phyloP scores from a whole-genome alignment of 2,329 filamentous ascomycete genomes.

The Penicillium sp. region DNA sequence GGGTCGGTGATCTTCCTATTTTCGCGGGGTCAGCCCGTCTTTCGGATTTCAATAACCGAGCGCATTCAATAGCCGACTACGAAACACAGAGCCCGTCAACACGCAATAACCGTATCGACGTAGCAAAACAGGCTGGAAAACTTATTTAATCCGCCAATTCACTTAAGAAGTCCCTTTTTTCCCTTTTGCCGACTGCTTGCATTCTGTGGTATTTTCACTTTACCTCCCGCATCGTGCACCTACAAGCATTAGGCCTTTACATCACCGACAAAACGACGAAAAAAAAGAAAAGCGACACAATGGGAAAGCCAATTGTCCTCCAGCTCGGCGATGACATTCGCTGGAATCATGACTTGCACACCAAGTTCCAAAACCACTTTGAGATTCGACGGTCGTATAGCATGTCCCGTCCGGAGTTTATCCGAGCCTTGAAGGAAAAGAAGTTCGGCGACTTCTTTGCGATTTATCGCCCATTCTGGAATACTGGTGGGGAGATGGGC shows the following conservation, averaged over 20 bases:
- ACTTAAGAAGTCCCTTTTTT: background rate
- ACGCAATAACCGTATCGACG: slow-evolving; percentile 13
- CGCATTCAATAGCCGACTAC: slow-evolving; percentile 15
- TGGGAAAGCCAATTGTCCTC: slow-evolving; percentile 44
- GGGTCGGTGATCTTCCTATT: background rate
- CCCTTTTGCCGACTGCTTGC: background rate
- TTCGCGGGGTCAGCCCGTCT: background rate
- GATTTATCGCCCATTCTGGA: slow-evolving; percentile 65
- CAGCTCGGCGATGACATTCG: slow-evolving; percentile 54
- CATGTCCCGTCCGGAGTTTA: slow-evolving; percentile 46
- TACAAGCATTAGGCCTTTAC: background rate
- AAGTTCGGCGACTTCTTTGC: slow-evolving; percentile 49
- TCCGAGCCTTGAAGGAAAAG: slow-evolving; percentile 45
- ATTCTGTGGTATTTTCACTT: no score
- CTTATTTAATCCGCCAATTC: background rate
- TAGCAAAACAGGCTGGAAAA: background rate
- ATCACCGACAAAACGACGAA: background rate
- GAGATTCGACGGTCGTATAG: slow-evolving; percentile 40
- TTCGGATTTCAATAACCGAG: slow-evolving; percentile 23
- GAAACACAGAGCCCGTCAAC: background rate
- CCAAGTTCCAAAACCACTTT: slow-evolving; percentile 46
- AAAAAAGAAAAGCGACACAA: slow-evolving; percentile 14
- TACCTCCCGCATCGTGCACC: background rate
- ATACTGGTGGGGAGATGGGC: slow-evolving; percentile 68
- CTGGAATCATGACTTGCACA: slow-evolving; percentile 52